A percentile compares a stretch with the other conserved stretches of the same genome.
Evolutionary conservation across 2,329 filamentous ascomycete genomes (phyloP).

Genomic region (Ophiocordyceps camponoti-leonardi): DNA sequence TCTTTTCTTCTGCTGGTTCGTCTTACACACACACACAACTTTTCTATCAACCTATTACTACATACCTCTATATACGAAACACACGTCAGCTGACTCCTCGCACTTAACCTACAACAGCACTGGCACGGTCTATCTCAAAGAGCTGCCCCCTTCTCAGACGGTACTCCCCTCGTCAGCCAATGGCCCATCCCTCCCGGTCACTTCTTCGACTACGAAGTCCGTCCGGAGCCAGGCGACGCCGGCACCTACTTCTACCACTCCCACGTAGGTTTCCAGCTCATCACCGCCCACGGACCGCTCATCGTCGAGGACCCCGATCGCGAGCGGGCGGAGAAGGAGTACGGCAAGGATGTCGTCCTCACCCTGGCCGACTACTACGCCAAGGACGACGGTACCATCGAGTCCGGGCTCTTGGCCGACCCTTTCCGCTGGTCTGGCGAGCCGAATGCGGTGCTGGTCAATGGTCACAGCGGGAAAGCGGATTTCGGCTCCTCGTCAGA

Average conservation of each 20-base stretch:
- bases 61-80: too few species aligned
- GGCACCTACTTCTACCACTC: conserved; percentile 54
- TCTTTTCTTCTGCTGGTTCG: neutral
- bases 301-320: conserved; percentile 38
- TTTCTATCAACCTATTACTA: too few species aligned
- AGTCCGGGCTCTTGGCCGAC: conserved; percentile 25
- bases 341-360: conserved; percentile 42
- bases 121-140: conserved; percentile 48
- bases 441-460: conserved; percentile 16
- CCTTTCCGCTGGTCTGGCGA: conserved; percentile 44
- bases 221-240: conserved; percentile 30
- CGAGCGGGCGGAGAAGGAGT: conserved; percentile 29
- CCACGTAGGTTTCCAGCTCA: conserved; percentile 43
- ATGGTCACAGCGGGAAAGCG: conserved; percentile 2
- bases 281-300: conserved; percentile 37
- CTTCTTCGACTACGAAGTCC: conserved; percentile 51
- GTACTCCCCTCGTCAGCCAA: conserved; percentile 40
- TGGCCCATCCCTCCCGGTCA: conserved; percentile 44
- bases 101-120: too few species aligned
- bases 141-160: conserved; percentile 45
- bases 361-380: conserved; percentile 39
- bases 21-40: neutral
- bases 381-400: conserved; percentile 32
- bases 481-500: neutral
- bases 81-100: too few species aligned